These are phyloP conservation scores for Paramecium bursaria DNA, from an alignment of 73 alveolate species.

Conservation along the genomic window DNA sequence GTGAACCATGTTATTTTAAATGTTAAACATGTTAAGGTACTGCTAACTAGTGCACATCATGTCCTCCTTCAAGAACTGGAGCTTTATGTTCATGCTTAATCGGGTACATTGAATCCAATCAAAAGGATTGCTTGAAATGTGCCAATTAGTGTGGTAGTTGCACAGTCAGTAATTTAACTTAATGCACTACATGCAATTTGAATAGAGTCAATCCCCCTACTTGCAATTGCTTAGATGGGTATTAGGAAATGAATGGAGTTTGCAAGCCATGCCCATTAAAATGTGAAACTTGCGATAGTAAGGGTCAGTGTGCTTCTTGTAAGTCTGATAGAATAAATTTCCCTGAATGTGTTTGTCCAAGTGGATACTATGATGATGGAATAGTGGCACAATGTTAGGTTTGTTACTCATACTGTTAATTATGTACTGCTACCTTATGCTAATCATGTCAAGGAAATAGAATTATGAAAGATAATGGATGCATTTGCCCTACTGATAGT, in stretches of 20 bases:
- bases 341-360: slow-evolving; percentile 7
- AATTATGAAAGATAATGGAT: neutral
- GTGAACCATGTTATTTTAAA: neutral
- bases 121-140: neutral
- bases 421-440: slow-evolving; percentile 11
- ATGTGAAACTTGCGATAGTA: slow-evolving; percentile 26
- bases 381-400: neutral
- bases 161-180: neutral
- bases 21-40: neutral
- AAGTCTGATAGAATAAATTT: slow-evolving; percentile 1
- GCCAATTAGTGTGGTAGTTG: slow-evolving; percentile 15
- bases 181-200: slow-evolving; percentile 7
- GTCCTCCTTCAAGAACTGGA: neutral
- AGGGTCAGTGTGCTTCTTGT: neutral
- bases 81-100: neutral
- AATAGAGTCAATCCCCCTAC: slow-evolving; percentile 1
- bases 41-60: neutral
- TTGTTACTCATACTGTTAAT: slow-evolving; percentile 19
- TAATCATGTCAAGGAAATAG: slow-evolving; percentile 17
- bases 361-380: slow-evolving; percentile 19
- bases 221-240: slow-evolving; percentile 16
- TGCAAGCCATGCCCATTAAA: slow-evolving; percentile 8
- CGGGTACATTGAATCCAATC: neutral
- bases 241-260: neutral
- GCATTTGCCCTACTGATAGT: neutral